A percentile compares a stretch with the other conserved stretches of the same genome.
Conservation (phyloP, 2,329 filamentous ascomycete species). For the Penicillium carneum region DNA sequence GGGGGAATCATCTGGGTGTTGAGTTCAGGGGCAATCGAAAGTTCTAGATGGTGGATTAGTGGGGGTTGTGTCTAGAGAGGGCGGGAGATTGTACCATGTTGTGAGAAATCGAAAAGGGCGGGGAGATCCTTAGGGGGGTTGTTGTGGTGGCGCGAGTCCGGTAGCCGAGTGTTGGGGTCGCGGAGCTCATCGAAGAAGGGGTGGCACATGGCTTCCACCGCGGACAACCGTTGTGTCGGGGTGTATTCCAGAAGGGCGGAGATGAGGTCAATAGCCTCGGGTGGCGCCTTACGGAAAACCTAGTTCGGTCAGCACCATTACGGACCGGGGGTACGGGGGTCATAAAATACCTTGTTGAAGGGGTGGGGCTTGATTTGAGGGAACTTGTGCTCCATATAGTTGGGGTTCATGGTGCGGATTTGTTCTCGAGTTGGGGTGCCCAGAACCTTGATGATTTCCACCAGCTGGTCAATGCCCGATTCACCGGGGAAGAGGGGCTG, state of each 20-base stretch:
- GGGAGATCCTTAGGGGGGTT: conserved; percentile 82
- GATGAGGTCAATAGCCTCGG: conserved; percentile 92
- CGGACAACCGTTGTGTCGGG: conserved; percentile 89
- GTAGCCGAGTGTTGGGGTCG: conserved; percentile 87
- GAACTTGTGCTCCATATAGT: conserved; percentile 99
- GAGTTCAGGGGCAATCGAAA: conserved; percentile 89
- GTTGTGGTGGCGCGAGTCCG: conserved; percentile 89
- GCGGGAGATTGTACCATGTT: conserved; percentile 73
- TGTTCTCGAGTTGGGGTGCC: conserved; percentile 96
- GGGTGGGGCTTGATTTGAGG: conserved; percentile 99
- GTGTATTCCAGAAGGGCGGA: conserved; percentile 94
- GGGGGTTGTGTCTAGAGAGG: not conserved
- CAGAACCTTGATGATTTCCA: conserved; percentile 99
- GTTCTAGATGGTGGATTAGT: conserved; percentile 65
- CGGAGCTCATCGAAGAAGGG: conserved; percentile 98
- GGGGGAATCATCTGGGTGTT: conserved; percentile 87
- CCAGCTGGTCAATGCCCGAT: conserved; percentile 96
- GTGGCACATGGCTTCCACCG: conserved; percentile 95
- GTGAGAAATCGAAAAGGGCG: conserved; percentile 88
- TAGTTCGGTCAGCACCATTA: conserved; percentile 44
- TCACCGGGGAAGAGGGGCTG: conserved; percentile 97
- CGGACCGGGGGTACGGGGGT: not conserved
- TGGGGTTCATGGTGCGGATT: conserved; percentile 99
- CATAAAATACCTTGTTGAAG: conserved; percentile 78
- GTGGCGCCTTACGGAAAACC: conserved; percentile 95